Evolutionary conservation across 371 early-diverging fungal genomes (phyloP).

Genomic region (Syncephalastrum monosporum): DNA sequence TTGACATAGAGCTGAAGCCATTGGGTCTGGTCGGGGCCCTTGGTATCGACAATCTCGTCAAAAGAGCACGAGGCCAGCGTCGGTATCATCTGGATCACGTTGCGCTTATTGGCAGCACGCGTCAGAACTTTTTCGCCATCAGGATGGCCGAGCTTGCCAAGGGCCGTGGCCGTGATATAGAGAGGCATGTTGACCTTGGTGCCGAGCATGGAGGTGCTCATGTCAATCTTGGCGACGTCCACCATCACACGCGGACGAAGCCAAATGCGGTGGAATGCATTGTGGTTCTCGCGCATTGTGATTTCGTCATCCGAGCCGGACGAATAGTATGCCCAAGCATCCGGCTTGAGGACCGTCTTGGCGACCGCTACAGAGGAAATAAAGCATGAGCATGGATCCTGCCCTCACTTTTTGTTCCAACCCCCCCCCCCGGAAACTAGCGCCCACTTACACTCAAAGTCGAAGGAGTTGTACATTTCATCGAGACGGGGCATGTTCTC

Average conservation of each 20-base stretch:
- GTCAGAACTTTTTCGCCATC: constrained; percentile 76
- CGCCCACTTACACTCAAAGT: constrained; percentile 62
- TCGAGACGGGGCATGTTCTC: constrained; percentile 56
- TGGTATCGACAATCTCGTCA: constrained; percentile 57
- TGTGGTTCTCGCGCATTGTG: constrained; percentile 78
- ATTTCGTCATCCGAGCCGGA: constrained; percentile 85
- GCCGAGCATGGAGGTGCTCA: constrained; percentile 66
- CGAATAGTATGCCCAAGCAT: constrained; percentile 88
- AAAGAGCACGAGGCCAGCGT: constrained; percentile 73
- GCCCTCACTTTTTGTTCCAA: not conserved
- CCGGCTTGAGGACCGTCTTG: constrained; percentile 47
- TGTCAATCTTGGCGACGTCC: constrained; percentile 66
- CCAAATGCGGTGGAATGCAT: constrained; percentile 74
- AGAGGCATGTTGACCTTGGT: constrained; percentile 50
- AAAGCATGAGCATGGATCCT: not conserved
- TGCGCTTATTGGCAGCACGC: constrained; percentile 51
- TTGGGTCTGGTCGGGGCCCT: constrained; percentile 37
- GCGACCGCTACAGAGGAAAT: constrained; percentile 53
- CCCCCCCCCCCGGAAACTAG: not conserved
- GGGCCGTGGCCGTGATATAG: constrained; percentile 61
- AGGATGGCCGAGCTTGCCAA: constrained; percentile 75
- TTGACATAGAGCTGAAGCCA: constrained; percentile 96
- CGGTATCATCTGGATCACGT: constrained; percentile 68
- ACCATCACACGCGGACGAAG: constrained; percentile 77
- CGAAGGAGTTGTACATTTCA: constrained; percentile 69